Conservation (phyloP, 78 protist species). For the Thecamonas trahens region DNA sequence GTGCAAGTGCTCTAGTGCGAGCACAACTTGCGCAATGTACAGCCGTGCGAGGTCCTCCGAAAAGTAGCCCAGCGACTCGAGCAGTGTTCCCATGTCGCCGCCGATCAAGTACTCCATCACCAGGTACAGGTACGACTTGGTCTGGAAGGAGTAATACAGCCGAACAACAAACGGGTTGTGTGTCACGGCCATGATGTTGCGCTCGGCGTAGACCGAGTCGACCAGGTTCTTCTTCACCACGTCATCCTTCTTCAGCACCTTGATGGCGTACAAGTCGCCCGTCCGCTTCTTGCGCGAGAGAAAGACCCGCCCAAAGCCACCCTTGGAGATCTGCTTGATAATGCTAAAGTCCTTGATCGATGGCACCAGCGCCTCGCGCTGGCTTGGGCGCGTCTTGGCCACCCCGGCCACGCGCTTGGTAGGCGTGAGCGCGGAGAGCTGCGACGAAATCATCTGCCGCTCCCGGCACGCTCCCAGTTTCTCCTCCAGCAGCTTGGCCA, state of each 20-base stretch:
- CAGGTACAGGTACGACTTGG: conserved; percentile 14
- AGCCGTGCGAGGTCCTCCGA: conserved; percentile 18
- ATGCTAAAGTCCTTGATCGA: conserved; percentile 44
- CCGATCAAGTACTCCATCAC: conserved; percentile 50
- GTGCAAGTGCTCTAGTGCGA: conserved; percentile 43
- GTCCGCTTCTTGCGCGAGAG: conserved; percentile 35
- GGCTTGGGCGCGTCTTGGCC: too few relatives aligned
- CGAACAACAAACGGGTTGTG: conserved; percentile 32
- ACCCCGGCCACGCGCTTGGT: too few relatives aligned
- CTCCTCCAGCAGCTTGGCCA: too few relatives aligned
- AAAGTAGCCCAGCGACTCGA: conserved; percentile 15
- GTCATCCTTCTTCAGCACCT: conserved; percentile 61
- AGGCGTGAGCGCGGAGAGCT: too few relatives aligned
- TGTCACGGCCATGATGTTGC: conserved; percentile 24
- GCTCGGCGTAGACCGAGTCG: conserved; percentile 44
- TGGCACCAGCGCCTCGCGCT: too few relatives aligned
- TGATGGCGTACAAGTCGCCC: conserved; percentile 81
- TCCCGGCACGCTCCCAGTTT: too few relatives aligned
- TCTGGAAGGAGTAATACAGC: conserved; percentile 45
- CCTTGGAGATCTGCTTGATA: conserved; percentile 56
- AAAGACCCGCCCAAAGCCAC: conserved; percentile 65
- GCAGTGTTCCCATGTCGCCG: conserved; percentile 34
- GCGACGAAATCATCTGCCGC: too few relatives aligned
- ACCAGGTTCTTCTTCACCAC: conserved; percentile 50
- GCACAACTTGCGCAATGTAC: conserved; percentile 26